Conservation (phyloP, 2,329 filamentous ascomycete species). For the Capronia coronata region DNA sequence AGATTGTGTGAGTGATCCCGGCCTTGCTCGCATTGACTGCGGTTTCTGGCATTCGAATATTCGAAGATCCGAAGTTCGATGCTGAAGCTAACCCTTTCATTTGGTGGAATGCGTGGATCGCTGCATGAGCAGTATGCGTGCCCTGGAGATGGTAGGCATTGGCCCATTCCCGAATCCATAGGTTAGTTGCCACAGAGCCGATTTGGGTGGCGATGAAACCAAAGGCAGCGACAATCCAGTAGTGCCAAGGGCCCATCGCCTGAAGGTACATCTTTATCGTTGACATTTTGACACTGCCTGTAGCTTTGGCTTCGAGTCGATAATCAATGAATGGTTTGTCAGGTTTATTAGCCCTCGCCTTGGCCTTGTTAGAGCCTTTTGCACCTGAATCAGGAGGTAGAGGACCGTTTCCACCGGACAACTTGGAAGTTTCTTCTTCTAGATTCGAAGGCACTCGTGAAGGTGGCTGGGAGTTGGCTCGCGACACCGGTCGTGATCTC, state of each 20-base stretch:
- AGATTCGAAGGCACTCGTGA: constrained; percentile 73
- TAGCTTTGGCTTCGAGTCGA: constrained; percentile 69
- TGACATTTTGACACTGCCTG: constrained; percentile 77
- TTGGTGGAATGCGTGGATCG: constrained; percentile 15
- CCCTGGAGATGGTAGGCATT: constrained; percentile 64
- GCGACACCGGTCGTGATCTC: constrained; percentile 66
- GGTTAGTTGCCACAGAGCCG: constrained; percentile 75
- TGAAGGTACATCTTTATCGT: constrained; percentile 79
- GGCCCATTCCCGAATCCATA: constrained; percentile 94
- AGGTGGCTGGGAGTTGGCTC: constrained; percentile 62
- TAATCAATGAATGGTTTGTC: constrained; percentile 37
- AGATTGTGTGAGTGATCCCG: constrained; percentile 21
- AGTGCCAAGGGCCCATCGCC: constrained; percentile 95
- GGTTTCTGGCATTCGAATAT: constrained; percentile 15
- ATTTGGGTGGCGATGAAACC: constrained; percentile 80
- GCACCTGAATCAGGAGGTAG: constrained; percentile 31
- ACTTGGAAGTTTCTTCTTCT: constrained; percentile 55
- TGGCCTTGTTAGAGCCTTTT: constrained; percentile 30
- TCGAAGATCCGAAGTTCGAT: constrained; percentile 11
- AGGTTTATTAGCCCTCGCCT: constrained; percentile 37
- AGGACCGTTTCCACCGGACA: constrained; percentile 42
- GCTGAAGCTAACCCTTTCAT: neutral
- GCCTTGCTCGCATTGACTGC: neutral
- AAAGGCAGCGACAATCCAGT: constrained; percentile 70
- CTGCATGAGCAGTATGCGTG: constrained; percentile 17